Conservation (phyloP, 2,329 filamentous ascomycete genomes). For the Chalara sp. region DNA sequence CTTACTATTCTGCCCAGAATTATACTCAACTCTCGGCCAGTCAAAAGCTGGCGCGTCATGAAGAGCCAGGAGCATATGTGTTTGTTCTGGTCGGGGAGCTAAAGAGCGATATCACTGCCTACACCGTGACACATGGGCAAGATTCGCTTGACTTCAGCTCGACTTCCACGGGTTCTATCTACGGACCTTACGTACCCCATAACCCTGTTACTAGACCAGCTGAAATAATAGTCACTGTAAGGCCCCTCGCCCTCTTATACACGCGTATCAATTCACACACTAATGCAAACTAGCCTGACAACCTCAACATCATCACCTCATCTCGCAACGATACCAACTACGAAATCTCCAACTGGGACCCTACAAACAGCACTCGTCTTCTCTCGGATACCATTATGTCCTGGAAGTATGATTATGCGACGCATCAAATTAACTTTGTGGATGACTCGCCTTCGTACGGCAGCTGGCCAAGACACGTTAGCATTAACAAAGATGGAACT, state of each 20-base stretch:
- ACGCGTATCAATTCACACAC: too few species aligned
- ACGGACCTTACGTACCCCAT: constrained; percentile 36
- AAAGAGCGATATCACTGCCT: constrained; percentile 39
- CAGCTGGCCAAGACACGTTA: constrained; percentile 38
- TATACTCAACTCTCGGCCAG: too few species aligned
- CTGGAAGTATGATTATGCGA: constrained; percentile 46
- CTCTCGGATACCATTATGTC: constrained; percentile 59
- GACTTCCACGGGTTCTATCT: constrained; percentile 41
- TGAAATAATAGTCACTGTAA: constrained; percentile 46
- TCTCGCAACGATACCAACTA: constrained; percentile 58
- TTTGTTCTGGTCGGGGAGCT: constrained; percentile 42
- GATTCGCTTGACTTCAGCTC: constrained; percentile 38
- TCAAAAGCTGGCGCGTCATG: too few species aligned
- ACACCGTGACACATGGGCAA: constrained; percentile 44
- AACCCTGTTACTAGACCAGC: constrained; percentile 49
- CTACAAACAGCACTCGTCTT: constrained; percentile 36
- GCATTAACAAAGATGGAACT: constrained; percentile 36
- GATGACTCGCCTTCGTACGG: constrained; percentile 39
- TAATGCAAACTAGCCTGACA: constrained; percentile 39
- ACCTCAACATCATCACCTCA: constrained; percentile 58
- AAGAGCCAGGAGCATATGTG: too few species aligned
- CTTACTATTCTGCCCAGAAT: too few species aligned
- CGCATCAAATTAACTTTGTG: constrained; percentile 34
- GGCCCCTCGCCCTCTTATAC: too few species aligned
- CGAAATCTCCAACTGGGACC: constrained; percentile 39